phyloP scores from a whole-genome alignment of 2,329 filamentous ascomycete species.

The Beauveria sp. region DNA sequence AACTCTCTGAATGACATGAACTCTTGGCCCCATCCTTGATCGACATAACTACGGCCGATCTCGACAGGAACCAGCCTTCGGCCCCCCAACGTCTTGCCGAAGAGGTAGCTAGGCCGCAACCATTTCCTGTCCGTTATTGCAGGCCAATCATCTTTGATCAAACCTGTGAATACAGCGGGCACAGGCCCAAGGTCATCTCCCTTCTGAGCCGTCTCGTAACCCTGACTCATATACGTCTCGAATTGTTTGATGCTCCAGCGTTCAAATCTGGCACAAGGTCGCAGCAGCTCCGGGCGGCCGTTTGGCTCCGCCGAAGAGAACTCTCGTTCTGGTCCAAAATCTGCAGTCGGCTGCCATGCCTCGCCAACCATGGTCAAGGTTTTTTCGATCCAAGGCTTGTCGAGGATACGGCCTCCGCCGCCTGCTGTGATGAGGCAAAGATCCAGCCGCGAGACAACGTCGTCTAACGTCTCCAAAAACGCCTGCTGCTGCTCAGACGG shows the following conservation, averaged over 20 bases:
- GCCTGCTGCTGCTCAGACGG: slow-evolving; percentile 13
- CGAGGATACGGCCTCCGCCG: slow-evolving; percentile 45
- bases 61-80: slow-evolving; percentile 79
- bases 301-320: slow-evolving; percentile 25
- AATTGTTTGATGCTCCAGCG: slow-evolving; percentile 52
- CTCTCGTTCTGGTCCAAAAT: background rate
- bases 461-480: slow-evolving; percentile 32
- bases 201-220: slow-evolving; percentile 8
- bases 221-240: slow-evolving; percentile 49
- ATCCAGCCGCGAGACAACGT: slow-evolving; percentile 61
- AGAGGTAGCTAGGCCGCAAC: slow-evolving; percentile 66
- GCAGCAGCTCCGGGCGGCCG: slow-evolving; percentile 20
- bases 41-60: slow-evolving; percentile 79
- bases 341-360: slow-evolving; percentile 16
- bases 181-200: slow-evolving; percentile 27
- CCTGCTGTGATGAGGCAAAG: slow-evolving; percentile 70
- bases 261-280: slow-evolving; percentile 21
- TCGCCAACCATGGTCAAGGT: slow-evolving; percentile 38
- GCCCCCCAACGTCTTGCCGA: slow-evolving; percentile 66
- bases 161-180: slow-evolving; percentile 63
- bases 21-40: slow-evolving; percentile 74
- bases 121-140: slow-evolving; percentile 63
- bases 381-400: slow-evolving; percentile 42
- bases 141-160: slow-evolving; percentile 62
- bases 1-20: slow-evolving; percentile 71